phyloP scores from a whole-genome alignment of 23 red algal species.

The Agarophyton chilense region DNA sequence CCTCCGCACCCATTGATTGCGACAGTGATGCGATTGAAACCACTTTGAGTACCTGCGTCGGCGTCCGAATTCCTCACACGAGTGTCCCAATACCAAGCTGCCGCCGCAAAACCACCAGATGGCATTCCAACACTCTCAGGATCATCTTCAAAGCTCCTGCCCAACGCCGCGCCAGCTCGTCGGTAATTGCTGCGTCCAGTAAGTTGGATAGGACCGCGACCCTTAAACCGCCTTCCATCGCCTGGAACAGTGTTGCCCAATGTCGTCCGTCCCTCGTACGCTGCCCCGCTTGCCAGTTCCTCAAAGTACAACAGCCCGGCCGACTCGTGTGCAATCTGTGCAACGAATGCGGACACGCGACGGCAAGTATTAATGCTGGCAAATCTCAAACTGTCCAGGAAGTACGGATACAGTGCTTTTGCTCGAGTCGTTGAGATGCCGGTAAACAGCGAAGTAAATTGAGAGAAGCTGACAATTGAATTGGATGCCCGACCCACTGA shows the following conservation, averaged over 20 bases:
- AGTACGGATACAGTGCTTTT: constrained; percentile 17
- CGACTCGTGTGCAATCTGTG: constrained; percentile 3
- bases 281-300: background rate
- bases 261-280: background rate
- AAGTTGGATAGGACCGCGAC: background rate
- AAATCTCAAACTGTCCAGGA: background rate
- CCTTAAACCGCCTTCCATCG: background rate
- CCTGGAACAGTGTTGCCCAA: background rate
- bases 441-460: background rate
- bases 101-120: constrained; percentile 11
- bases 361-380: background rate
- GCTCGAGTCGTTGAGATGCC: background rate
- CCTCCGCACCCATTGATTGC: constrained; percentile 3
- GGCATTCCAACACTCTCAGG: constrained; percentile 29
- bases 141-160: background rate
- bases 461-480: background rate
- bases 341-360: background rate
- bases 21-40: background rate
- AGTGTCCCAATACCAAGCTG: constrained; percentile 5
- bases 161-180: background rate
- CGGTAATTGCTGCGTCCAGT: constrained; percentile 19
- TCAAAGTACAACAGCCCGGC: background rate
- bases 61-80: background rate
- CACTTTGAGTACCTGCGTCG: background rate
- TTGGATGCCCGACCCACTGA: background rate